phyloP scores from a whole-genome alignment of 1,284 basidiomycete species.

The Athelia sp. region DNA sequence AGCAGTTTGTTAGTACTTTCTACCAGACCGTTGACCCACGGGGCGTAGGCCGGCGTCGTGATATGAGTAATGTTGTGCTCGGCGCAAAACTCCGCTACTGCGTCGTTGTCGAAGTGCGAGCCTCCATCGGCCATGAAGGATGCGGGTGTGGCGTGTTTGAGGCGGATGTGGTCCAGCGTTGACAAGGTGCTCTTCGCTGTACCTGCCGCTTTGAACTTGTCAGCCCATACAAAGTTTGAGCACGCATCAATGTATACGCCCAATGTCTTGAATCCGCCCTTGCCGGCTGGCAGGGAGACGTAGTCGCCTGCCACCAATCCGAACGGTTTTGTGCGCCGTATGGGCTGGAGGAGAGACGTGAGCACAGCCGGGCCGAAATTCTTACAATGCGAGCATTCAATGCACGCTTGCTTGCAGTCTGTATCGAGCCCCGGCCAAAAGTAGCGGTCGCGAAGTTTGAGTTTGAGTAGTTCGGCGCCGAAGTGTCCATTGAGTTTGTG shows the following conservation, averaged over 20 bases:
- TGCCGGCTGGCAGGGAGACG: background rate
- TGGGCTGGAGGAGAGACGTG: background rate
- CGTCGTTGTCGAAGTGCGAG: slow-evolving; percentile 10
- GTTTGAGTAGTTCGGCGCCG: background rate
- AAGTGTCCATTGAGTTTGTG: background rate
- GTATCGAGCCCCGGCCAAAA: background rate
- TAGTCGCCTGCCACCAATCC: background rate
- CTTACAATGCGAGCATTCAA: background rate
- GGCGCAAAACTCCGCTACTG: slow-evolving; percentile 6
- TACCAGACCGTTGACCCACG: slow-evolving; percentile 10
- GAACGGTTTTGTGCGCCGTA: background rate
- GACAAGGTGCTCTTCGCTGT: background rate
- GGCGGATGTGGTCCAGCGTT: background rate
- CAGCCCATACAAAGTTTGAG: background rate
- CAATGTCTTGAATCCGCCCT: background rate
- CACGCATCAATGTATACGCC: background rate
- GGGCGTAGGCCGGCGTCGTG: slow-evolving; percentile 8
- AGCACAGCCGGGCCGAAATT: background rate
- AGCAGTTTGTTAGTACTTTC: slow-evolving; percentile 8
- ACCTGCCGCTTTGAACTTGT: background rate
- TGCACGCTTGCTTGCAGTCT: background rate
- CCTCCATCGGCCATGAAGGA: slow-evolving; percentile 12
- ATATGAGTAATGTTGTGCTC: slow-evolving; percentile 2
- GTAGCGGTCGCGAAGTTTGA: background rate
- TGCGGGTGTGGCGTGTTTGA: background rate